Conservation (phyloP, 148 eudicot genomes). For the Rhododendron ovatum region DNA sequence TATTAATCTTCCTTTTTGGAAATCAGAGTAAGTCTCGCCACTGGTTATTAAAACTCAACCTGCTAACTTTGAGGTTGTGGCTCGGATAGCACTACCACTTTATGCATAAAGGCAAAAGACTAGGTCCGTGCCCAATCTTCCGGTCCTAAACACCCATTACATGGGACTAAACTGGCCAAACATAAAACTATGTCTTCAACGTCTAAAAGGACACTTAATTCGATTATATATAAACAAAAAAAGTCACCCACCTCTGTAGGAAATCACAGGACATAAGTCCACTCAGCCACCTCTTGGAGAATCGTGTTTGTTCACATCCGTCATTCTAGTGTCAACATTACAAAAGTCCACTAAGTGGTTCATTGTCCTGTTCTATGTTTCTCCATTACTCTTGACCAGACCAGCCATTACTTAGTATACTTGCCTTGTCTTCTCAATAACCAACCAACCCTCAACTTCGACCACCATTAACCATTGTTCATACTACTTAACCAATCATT, state of each 20-base stretch:
- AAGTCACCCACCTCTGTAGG: neutral
- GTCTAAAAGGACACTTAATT: neutral
- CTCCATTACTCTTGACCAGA: neutral
- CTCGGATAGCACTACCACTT: neutral
- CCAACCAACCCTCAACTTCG: neutral
- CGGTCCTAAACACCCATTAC: neutral
- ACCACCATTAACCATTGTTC: neutral
- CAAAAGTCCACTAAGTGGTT: neutral
- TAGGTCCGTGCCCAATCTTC: neutral
- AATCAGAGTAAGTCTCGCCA: neutral
- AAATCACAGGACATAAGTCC: neutral
- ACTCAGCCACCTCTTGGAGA: neutral
- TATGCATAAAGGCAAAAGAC: neutral
- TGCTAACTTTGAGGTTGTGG: neutral
- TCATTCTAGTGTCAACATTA: neutral
- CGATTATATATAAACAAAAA: neutral
- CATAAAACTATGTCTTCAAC: neutral
- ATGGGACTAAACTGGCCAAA: neutral
- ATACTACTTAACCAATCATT: neutral
- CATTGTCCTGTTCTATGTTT: neutral
- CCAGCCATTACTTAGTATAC: neutral
- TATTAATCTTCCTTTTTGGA: neutral
- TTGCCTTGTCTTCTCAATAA: neutral
- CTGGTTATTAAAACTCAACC: neutral
- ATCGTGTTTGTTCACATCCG: neutral